Evolutionary conservation across 352 stramenopile genomes (phyloP), one percentile per base, ranked within the genome.

Genomic region (Pythium phragmitis): DNA sequence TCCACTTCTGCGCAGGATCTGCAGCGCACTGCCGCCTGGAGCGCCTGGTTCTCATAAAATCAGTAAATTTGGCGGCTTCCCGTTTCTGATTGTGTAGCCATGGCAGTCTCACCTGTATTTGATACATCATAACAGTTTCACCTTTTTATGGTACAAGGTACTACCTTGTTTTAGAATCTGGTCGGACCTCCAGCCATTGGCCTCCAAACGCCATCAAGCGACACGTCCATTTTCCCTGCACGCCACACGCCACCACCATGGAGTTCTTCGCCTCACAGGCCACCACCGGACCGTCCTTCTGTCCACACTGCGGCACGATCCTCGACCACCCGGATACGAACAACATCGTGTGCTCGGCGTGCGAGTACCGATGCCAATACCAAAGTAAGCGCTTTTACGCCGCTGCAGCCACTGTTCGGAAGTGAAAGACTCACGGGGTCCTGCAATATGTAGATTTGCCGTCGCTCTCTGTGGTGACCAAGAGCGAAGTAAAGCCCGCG

Each of bases 301-400:
- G 88, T 57, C 85, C 86, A 58, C 79, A 93, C 70, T 96, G 88
- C 71, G 87, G 87, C 65, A 92, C 79, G 37, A 96, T 96, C 69
- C 70, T 96, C 41, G 85, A 95, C 68, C 82, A 93, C 52, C 87
- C 86, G 13, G 86, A 94, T 59, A 94, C 78, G 30, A 92, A 94
- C 75, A 89, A 82, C 67, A 93, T 96, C 43, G 85, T 92, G 43
- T 96, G 88, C 73, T 91, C 80, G 12, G 74, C 82, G 13, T 96
- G 88, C 72, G 82, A 87, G 57, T 96, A 89, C 76, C 82, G 78
- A 26, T 96, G 88, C 62, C 74, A 80, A 63, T 96, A 94, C 69
- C 69, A 93, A 75, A 85, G 87, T 95, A 64, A 36, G 67, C 52
- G 30, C 42, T 17, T 17, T 11, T 17, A 14, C 34, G 7, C 28